Conservation (phyloP, 192 early-diverging fungal genomes). For the Coemansia sp. region DNA sequence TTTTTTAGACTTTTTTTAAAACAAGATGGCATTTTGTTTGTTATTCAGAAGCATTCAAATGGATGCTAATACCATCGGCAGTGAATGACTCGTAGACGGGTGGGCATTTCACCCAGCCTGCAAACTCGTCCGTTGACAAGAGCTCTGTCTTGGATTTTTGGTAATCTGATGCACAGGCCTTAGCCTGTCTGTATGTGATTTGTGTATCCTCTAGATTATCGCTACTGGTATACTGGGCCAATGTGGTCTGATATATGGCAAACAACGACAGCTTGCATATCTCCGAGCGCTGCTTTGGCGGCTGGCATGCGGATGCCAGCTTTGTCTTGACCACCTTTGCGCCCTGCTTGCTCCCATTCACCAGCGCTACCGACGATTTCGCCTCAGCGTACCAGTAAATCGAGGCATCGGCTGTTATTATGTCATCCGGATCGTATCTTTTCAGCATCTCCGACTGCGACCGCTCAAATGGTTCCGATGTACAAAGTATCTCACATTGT, state of each 20-base stretch:
- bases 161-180: slow-evolving; percentile 28
- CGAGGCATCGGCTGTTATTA: slow-evolving; percentile 41
- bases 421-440: neutral
- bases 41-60: neutral
- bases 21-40: too few relatives aligned
- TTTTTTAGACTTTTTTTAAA: too few relatives aligned
- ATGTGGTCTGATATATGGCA: neutral
- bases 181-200: slow-evolving; percentile 31
- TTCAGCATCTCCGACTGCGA: slow-evolving; percentile 21
- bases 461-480: slow-evolving; percentile 29
- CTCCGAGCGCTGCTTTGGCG: slow-evolving; percentile 22
- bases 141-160: slow-evolving; percentile 21
- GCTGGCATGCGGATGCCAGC: slow-evolving; percentile 13
- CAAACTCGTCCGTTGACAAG: slow-evolving; percentile 18
- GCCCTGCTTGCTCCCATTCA: slow-evolving; percentile 59
- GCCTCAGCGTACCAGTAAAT: slow-evolving; percentile 45
- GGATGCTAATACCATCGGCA: neutral
- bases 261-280: slow-evolving; percentile 47
- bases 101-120: slow-evolving; percentile 34
- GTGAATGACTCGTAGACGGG: slow-evolving; percentile 27
- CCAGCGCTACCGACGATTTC: slow-evolving; percentile 44
- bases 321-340: slow-evolving; percentile 27
- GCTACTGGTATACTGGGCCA: neutral
- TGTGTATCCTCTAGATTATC: neutral
- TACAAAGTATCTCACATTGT: slow-evolving; percentile 15